Evolutionary conservation across 2,329 filamentous ascomycete species (phyloP).

Genomic region (Pestalotiopsis fici): DNA sequence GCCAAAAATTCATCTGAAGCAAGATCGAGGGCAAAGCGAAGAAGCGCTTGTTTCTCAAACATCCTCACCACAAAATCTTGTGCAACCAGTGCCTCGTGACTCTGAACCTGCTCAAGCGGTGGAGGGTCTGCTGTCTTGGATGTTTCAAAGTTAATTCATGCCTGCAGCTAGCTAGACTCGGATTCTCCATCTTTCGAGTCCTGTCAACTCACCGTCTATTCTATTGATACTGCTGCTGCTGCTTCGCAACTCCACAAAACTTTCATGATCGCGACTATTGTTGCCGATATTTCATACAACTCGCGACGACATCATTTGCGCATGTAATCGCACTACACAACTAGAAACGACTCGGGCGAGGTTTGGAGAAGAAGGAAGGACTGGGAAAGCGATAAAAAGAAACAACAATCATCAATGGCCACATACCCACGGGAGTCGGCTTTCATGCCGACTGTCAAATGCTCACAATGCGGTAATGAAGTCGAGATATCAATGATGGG

Average conservation of each 20-base stretch:
- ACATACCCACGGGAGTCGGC: constrained; percentile 59
- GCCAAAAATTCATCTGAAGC: neutral
- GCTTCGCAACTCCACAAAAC: neutral
- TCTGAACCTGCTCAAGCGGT: neutral
- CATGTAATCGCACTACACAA: neutral
- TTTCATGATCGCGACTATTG: neutral
- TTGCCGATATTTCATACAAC: neutral
- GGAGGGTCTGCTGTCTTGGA: neutral
- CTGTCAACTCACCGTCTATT: neutral
- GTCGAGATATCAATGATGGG: constrained; percentile 86
- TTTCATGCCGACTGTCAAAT: constrained; percentile 84
- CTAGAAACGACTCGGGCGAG: neutral
- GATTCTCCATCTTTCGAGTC: neutral
- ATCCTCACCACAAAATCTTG: neutral
- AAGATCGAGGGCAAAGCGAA: neutral
- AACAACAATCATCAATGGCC: constrained; percentile 39
- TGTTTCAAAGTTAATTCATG: constrained; percentile 3
- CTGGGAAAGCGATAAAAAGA: constrained; percentile 1
- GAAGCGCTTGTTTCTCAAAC: constrained; percentile 7
- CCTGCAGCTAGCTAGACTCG: neutral
- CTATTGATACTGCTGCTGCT: neutral
- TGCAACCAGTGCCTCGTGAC: constrained; percentile 5
- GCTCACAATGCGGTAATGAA: constrained; percentile 74
- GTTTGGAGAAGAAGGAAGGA: neutral
- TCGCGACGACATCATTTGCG: neutral